Conservation (phyloP, 345 rosid genomes). For the Populus pruinosa region DNA sequence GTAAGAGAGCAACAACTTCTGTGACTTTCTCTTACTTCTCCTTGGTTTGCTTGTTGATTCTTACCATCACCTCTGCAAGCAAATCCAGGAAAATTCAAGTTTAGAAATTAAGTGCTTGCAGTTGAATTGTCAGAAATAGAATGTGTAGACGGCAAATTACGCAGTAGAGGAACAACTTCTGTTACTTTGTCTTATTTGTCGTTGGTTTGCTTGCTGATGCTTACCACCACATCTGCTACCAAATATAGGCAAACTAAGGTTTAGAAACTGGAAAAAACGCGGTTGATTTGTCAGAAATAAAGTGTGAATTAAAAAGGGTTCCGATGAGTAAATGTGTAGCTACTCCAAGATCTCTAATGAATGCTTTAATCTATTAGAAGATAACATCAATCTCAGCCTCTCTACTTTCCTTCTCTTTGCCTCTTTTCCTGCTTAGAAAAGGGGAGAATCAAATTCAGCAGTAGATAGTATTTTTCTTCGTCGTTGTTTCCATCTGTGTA, state of each 20-base stretch:
- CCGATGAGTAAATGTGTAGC: not conserved
- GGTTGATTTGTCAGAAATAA: not conserved
- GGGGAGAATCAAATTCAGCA: not conserved
- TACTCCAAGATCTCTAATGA: not conserved
- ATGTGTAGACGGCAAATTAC: not conserved
- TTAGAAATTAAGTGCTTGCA: not conserved
- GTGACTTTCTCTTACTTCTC: slow-evolving; percentile 34
- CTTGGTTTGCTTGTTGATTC: slow-evolving; percentile 34
- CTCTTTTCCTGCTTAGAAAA: not conserved
- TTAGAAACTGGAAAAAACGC: not conserved
- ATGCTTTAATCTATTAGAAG: not conserved
- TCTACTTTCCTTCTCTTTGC: no score
- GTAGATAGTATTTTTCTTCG: not conserved
- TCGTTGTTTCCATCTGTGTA: no score
- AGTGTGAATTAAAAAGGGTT: not conserved
- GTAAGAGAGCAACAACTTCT: slow-evolving; percentile 35
- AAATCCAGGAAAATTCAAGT: slow-evolving; percentile 37
- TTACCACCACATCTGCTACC: slow-evolving; percentile 46
- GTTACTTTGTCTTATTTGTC: slow-evolving; percentile 33
- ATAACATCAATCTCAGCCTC: not conserved
- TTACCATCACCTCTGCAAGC: slow-evolving; percentile 47
- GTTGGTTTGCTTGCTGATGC: slow-evolving; percentile 34
- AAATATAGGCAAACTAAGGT: slow-evolving; percentile 38
- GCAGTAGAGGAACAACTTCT: slow-evolving; percentile 26
- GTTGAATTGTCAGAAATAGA: not conserved